Base-by-base conservation (phyloP, 805 yeast species). In the Pichia insulana region DNA sequence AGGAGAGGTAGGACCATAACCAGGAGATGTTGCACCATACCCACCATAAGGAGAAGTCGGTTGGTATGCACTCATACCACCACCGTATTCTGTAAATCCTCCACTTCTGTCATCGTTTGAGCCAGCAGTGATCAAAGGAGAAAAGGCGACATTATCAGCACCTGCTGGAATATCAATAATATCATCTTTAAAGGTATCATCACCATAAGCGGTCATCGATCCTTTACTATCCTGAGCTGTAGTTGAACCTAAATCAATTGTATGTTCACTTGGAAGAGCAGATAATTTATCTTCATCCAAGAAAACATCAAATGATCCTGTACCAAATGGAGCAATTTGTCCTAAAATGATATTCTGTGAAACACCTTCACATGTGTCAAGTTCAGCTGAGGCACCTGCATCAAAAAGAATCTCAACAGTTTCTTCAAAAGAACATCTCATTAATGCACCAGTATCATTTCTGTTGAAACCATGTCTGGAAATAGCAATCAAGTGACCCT, bases 381-480 rank as follows among this genome's bases (percentile, higher is more conserved):
- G 70, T 61, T 92, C 99, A 16, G 97, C 98, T 34, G 94, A 78
- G 5, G 97, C 95, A 63, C 96, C 98, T 16, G 99, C 99, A 59
- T 92, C 98, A 55, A 92, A 77, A 61, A 92, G 69, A 57, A 92
- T 92, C 68, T 92, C 99, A 34, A 92, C 99, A 7, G 99, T 92
- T 65, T 92, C 99, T 68, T 92, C 99, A 70, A 92, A 92, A 34
- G 98, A 90, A 71, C 97, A 92, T 67, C 99, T 80, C 99, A 92
- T 92, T 59, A 92, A 74, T 2, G 98, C 98, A 67, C 99, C 99
- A 26, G 99, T 92, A 52, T 92, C 96, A 31, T 95, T 84, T 68
- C 99, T 82, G 67, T 92, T 92, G 67, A 92, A 90, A 76, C 99
- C 99, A 61, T 92, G 98, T 76, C 99, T 94, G 35, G 97, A 90